Base-by-base conservation (phyloP, 2,329 filamentous ascomycete genomes). In the Proliferodiscus dingleyae region DNA sequence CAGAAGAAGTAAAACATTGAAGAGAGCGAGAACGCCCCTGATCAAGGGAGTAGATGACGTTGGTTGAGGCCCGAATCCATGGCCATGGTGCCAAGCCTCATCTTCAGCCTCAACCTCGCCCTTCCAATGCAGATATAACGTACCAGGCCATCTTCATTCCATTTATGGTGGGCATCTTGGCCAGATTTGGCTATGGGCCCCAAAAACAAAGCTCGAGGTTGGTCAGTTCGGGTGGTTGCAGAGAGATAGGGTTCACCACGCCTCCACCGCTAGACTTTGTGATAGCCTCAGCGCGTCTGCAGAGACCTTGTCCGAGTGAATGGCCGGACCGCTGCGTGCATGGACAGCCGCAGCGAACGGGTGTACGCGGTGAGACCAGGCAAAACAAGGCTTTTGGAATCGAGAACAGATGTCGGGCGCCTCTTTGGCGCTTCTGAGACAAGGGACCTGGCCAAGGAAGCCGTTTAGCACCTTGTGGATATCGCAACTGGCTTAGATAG, bases 61-160 rank as follows among this genome's bases (percentile, higher is more conserved):
- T 26, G 26, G 18, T 39, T 46, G 53, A 54, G 45, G 52, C 47
- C 52, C 49, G 46, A 43, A 28, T 22, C 21, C 26, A 15, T 23
- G 33, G 29, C 24, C 32, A 45, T 11, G 40, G 22, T 30, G 39
- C 38, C 37, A 47, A 6, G 29, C 32, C 32, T 43, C 43, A 49
- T 10, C 23, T 18, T 39, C 43, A 22, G 45, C 49, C 49, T 43
- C 40, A 41, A 34, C 45, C 40, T 29, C 11, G 41, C 16, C 5
- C 37, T 37, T 23, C 41, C 9, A n/a, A 33, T 43, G 15, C 30
- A 28, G 39, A 50, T 46, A 39, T 24, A 22, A 61, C 81, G 60
- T 75, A 87, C 83, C 83, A 87, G 62, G 83, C 83, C 74, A 87
- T 85, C 68, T 84, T 85, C 64, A 80, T 72, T 51, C 82, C 83